These are phyloP conservation scores for Cucurbitaria berberidis DNA, from an alignment of 2,329 filamentous ascomycete genomes.

Conservation along the genomic window DNA sequence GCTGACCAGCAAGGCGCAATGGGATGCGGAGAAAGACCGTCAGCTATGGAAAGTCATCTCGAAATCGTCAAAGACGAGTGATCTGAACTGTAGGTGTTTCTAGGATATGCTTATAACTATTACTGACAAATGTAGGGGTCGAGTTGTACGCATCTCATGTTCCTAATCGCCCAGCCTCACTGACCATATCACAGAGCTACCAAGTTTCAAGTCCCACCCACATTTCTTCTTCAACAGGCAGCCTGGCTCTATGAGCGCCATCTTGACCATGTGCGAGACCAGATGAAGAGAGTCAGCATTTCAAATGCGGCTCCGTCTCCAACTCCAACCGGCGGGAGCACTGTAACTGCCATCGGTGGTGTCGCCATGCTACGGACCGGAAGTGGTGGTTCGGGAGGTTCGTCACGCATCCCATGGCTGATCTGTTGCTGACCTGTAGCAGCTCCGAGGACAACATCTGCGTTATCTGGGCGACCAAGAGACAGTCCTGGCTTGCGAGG, in stretches of 20 bases:
- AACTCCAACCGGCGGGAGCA: slow-evolving; percentile 47
- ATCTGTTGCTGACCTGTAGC: slow-evolving; percentile 3
- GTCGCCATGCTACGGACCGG: slow-evolving; percentile 52
- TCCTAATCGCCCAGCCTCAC: not conserved
- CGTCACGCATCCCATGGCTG: not conserved
- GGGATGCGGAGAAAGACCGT: slow-evolving; percentile 86
- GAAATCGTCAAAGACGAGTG: slow-evolving; percentile 74
- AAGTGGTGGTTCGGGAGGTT: slow-evolving; percentile 42
- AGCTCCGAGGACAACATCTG: slow-evolving; percentile 57
- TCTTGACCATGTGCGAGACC: slow-evolving; percentile 84
- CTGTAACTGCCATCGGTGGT: slow-evolving; percentile 49
- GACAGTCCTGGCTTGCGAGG: slow-evolving; percentile 62
- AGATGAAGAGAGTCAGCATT: slow-evolving; percentile 78
- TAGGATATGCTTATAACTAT: not conserved
- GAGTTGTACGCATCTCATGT: slow-evolving; percentile 65
- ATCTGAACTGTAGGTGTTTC: slow-evolving; percentile 76
- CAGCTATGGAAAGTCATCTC: slow-evolving; percentile 90
- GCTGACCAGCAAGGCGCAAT: slow-evolving; percentile 70
- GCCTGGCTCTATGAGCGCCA: slow-evolving; percentile 93
- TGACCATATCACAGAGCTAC: slow-evolving; percentile 58
- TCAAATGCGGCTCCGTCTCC: slow-evolving; percentile 64
- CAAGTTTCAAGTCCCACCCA: slow-evolving; percentile 81
- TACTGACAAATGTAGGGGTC: slow-evolving; percentile 64
- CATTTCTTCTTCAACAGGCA: slow-evolving; percentile 90
- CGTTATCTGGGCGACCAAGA: slow-evolving; percentile 62